phyloP scores from a whole-genome alignment of 805 yeast species.

The Candida incommunis region DNA sequence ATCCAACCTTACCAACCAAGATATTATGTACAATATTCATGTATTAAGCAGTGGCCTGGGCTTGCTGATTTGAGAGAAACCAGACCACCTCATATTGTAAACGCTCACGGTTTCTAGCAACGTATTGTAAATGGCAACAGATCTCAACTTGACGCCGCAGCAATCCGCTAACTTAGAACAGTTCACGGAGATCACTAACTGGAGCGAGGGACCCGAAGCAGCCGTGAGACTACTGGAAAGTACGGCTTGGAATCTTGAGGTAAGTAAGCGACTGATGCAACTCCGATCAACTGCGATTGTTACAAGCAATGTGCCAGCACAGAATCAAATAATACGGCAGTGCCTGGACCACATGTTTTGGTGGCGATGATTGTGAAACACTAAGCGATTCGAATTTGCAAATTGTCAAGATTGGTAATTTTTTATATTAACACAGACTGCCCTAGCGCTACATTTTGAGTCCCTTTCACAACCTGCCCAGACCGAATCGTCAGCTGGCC shows the following conservation, averaged over 20 bases:
- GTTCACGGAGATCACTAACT: conserved; percentile 21
- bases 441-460: conserved; percentile 11
- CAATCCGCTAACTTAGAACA: conserved; percentile 10
- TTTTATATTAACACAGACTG: conserved; percentile 2
- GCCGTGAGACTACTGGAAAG: conserved; percentile 19
- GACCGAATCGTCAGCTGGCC: background rate
- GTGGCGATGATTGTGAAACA: too few relatives aligned
- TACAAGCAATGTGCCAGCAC: background rate
- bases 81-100: too few relatives aligned
- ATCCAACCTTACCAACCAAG: too few relatives aligned
- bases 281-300: background rate
- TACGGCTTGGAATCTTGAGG: conserved; percentile 28
- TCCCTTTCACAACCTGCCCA: conserved; percentile 3
- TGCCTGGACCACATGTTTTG: too few relatives aligned
- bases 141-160: background rate
- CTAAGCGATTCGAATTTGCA: too few relatives aligned
- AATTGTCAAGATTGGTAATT: too few relatives aligned
- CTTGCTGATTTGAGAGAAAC: too few relatives aligned
- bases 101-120: too few relatives aligned
- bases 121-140: background rate
- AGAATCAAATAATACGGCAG: too few relatives aligned
- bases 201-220: conserved; percentile 16
- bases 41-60: too few relatives aligned
- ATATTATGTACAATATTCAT: too few relatives aligned
- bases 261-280: conserved; percentile 10